These are phyloP conservation scores for Elymus sibiricus DNA, from an alignment of 176 grass and related monocot genomes.

Conservation along the genomic window DNA sequence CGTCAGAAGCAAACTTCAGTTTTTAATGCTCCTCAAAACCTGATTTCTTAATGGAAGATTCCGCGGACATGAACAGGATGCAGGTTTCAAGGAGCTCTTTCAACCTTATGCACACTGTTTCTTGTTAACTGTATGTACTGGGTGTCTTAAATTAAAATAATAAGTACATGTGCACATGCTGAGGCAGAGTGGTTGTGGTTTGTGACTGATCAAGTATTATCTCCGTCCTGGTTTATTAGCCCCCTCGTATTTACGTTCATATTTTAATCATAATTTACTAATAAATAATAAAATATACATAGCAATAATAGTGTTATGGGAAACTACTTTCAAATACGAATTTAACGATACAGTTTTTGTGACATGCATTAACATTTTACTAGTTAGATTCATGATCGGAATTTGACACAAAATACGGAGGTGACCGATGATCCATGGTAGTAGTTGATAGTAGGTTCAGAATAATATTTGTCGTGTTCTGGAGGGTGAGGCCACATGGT, in stretches of 20 bases:
- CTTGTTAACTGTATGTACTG: slow-evolving; percentile 14
- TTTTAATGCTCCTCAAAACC: not conserved
- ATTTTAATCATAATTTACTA: too few relatives aligned
- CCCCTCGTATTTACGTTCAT: too few relatives aligned
- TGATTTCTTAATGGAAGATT: slow-evolving; percentile 34
- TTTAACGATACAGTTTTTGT: too few relatives aligned
- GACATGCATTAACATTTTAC: too few relatives aligned
- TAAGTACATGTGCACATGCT: not conserved
- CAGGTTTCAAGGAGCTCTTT: slow-evolving; percentile 36
- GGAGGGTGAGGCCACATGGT: not conserved
- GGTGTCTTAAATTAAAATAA: not conserved
- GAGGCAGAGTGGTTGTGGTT: not conserved
- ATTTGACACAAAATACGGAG: too few relatives aligned
- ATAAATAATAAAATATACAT: too few relatives aligned
- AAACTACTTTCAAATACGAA: too few relatives aligned
- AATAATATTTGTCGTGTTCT: slow-evolving; percentile 17
- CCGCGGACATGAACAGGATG: slow-evolving; percentile 32
- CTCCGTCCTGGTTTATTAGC: too few relatives aligned
- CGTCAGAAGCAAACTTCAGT: slow-evolving; percentile 22
- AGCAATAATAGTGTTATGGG: too few relatives aligned
- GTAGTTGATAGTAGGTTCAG: slow-evolving; percentile 22
- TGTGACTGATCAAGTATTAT: too few relatives aligned
- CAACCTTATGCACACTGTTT: not conserved
- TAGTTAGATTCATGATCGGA: too few relatives aligned
- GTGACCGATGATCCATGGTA: not conserved